Base-by-base conservation (phyloP, 73 alveolate species). In the Tetrahymena malaccensis region DNA sequence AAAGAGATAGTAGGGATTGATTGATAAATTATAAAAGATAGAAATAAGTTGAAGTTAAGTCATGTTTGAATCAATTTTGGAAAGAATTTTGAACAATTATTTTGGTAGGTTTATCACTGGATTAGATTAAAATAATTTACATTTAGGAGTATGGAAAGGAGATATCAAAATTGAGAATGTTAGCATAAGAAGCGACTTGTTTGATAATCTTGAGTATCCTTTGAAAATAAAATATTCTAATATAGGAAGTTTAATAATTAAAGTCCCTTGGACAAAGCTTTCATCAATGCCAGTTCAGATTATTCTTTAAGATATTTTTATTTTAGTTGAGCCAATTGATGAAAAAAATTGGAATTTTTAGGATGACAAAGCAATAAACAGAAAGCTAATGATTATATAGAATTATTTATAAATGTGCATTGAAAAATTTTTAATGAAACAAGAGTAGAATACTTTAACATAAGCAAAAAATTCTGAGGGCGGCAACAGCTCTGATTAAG, bases 241-340 rank as follows among this genome's bases (percentile, higher is more conserved):
- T 94, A 97, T 99, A 17, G 97, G 98, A 17, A 98, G 97, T 95
- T 97, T 99, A 57, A 93, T 97, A 0, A 95, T 98, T 56, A 98
- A 96, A 34, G 98, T 99, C 35, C 99, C 99, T 35, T 99, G 99
- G 99, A 97, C 98, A 85, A 97, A 98, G 85, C 96, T 98, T 37
- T 97, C 99, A 85, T 98, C 99, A 93, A 98, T 98, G 34, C 99
- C 99, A 13, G 99, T 99, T 31, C 99, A 97, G 94, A 97, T 98
- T 10, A 94, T 95, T 34, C 95, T 99, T 44, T 99, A 98, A 70
- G 98, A 98, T 31, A 98, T 99, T 43, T 97, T 96, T 93, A 93
- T 99, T 40, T 97, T 98, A 25, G 96, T 99, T 85, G 97, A 96
- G 22, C 99, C 98, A 9, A 94, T 96, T 96, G 70, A 85, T 19